Evolutionary conservation across 768 basidiomycete species (phyloP), one percentile per base, ranked within the genome.

Genomic region (Cystobasidium tubakii): DNA sequence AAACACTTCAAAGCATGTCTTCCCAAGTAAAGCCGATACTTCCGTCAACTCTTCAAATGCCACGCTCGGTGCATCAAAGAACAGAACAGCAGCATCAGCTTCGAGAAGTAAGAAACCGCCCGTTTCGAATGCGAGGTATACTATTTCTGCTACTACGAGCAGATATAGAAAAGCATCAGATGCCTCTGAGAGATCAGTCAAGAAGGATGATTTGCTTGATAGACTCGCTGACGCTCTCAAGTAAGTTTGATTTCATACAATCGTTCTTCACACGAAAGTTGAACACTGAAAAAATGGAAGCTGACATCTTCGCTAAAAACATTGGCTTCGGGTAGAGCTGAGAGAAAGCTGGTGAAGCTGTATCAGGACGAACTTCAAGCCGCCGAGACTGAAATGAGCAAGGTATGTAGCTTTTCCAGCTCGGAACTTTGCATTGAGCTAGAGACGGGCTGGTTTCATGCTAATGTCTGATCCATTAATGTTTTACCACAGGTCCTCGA

Each of bases 151-250:
- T 29, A 25, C 12, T 34, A 60, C 17, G 12, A 21, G 4, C 15
- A 60, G 69, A 31, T 2, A 10, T 15, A 55, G 69, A 21, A 57
- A 36, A 39, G 12, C 34, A 25, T 71, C 69, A 23, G 19, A 39
- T 31, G 69, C 69, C 7, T 57, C 54, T 21, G 69, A 71, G 9
- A 36, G 21, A 29, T 54, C 33, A 4, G 36, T 71, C 39, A 71
- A 71, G 33, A 71, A 71, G 36, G 69, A 71, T 62, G 69, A 71
- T 55, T 39, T 71, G 54, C 69, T 71, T 13, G 69, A 60, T 10
- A 31, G 54, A 55, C 55, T 71, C 10, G 54, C 69, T 36, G 34
- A 29, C n/a, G 69, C 69, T 6, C 69, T 71, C 7, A 71, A 31
- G 69, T 71, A 42, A 55, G 69, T 60, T 15, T 53, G 10, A 1